These are phyloP conservation scores for Boletellus sp. DNA, from an alignment of 768 basidiomycete genomes.

Conservation along the genomic window DNA sequence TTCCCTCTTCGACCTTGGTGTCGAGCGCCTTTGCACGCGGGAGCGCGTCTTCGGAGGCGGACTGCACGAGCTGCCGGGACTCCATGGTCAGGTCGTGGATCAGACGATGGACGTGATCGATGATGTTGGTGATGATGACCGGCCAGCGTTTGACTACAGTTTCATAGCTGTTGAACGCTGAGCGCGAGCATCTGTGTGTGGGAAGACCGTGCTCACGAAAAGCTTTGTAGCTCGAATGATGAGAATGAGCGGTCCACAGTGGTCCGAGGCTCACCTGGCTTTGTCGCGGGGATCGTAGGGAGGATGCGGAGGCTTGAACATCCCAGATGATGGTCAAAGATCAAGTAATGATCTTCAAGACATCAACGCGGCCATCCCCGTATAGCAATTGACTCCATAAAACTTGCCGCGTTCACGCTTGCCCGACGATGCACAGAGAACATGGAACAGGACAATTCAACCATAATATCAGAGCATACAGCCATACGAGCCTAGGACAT, in stretches of 20 bases:
- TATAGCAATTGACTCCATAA: no score
- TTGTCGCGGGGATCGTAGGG: slow-evolving; percentile 76
- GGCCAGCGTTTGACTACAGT: slow-evolving; percentile 81
- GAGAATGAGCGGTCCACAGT: background rate
- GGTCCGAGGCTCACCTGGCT: slow-evolving; percentile 43
- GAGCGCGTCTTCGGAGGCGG: background rate
- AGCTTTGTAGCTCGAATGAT: slow-evolving; percentile 39
- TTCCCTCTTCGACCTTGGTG: slow-evolving; percentile 67
- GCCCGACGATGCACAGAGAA: no score
- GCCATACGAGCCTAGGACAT: no score
- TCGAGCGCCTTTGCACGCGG: slow-evolving; percentile 29
- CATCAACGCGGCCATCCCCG: no score
- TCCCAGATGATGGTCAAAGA: background rate
- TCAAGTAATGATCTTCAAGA: background rate
- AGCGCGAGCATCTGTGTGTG: background rate
- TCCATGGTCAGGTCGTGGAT: slow-evolving; percentile 59
- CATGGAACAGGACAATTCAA: no score
- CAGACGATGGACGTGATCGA: slow-evolving; percentile 69
- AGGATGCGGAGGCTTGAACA: slow-evolving; percentile 54
- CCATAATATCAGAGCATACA: no score
- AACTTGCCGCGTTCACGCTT: no score
- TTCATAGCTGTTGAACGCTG: slow-evolving; percentile 51
- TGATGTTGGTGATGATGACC: slow-evolving; percentile 74
- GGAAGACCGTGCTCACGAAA: slow-evolving; percentile 46
- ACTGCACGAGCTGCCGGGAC: slow-evolving; percentile 20